Base-by-base conservation (phyloP, 306 rosid genomes). In the Psophocarpus tetragonolobus region DNA sequence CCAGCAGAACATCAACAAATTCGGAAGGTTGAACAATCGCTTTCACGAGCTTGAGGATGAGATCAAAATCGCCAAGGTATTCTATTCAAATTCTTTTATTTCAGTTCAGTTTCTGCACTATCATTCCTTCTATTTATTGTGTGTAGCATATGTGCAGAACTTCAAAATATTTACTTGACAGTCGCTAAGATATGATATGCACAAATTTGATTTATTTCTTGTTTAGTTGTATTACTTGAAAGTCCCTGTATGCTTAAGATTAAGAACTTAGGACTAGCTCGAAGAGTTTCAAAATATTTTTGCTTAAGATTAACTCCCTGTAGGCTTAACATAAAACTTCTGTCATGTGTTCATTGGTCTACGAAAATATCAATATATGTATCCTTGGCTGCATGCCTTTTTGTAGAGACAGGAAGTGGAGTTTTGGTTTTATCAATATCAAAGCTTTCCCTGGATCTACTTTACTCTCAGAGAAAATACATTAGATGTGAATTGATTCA, bases 31-130 rank as follows among this genome's bases (percentile, higher is more conserved):
- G 78, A 95, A 91, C 64, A 92, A 91, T 84, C 97, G 98, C 42
- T 75, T 89, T 72, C 98, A 95, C 84, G 97, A 95, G 85, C 97
- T 95, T 35, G 88, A 95, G 18, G 98, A 92, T 70, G 98, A 95
- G 81, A 88, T 92, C 83, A 95, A 84, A 81, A 15, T 82, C 38
- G 91, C 96, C 11, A 88, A 92, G 97, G 97, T 92, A 23, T 51
- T 18, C 12, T 92, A 15, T 51, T 14, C 17, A 24, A 18, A 54
- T 5, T n/a, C n/a, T 26, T 36, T 6, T 33, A 47, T 62, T 33
- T 7, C 14, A 38, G 5, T 14, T 56, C 17, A 26, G 13, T 29
- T 18, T 12, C 61, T 74, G 32, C 23, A n/a, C 14, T 9, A 26
- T 27, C 27, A 21, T 10, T 42, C 53, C 39, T 68, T 24, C 2